A percentile compares a stretch with the other conserved stretches of the same genome.
Evolutionary conservation across 2,329 filamentous ascomycete genomes (phyloP).

Genomic region (Zelopaecilomyces penicillatus): DNA sequence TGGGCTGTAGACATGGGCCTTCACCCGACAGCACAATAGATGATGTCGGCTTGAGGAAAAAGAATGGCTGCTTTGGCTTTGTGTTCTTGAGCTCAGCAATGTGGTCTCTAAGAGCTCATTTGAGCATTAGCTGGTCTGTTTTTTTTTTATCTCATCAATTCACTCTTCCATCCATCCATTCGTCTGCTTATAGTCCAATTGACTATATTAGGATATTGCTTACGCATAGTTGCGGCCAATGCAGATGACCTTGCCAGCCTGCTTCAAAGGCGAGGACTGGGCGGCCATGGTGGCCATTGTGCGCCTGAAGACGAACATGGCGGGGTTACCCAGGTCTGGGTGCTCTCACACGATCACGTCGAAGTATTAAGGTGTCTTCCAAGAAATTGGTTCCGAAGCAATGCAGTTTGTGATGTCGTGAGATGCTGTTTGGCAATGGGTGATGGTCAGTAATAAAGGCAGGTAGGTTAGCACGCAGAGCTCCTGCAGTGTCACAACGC

Average conservation of each 20-base stretch:
- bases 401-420: too few species aligned
- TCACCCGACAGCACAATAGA: constrained; percentile 72
- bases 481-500: too few species aligned
- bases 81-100: constrained; percentile 83
- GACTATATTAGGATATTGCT: constrained; percentile 22
- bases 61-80: constrained; percentile 91
- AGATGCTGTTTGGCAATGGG: too few species aligned
- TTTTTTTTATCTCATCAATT: not conserved
- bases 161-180: not conserved
- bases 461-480: too few species aligned
- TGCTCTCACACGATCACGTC: too few species aligned
- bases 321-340: constrained; percentile 1
- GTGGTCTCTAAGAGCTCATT: constrained; percentile 58
- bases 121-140: not conserved
- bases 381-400: too few species aligned
- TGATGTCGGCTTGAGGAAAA: constrained; percentile 92
- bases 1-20: constrained; percentile 74
- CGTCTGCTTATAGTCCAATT: not conserved
- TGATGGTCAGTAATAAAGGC: too few species aligned
- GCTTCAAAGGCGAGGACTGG: constrained; percentile 39
- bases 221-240: constrained; percentile 96
- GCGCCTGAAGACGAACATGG: constrained; percentile 29
- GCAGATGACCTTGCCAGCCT: constrained; percentile 73
- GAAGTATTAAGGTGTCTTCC: too few species aligned
- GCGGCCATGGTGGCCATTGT: constrained; percentile 31